Evolutionary conservation across 805 yeast species (phyloP).

Genomic region (Saccharomycodes ludwigii): DNA sequence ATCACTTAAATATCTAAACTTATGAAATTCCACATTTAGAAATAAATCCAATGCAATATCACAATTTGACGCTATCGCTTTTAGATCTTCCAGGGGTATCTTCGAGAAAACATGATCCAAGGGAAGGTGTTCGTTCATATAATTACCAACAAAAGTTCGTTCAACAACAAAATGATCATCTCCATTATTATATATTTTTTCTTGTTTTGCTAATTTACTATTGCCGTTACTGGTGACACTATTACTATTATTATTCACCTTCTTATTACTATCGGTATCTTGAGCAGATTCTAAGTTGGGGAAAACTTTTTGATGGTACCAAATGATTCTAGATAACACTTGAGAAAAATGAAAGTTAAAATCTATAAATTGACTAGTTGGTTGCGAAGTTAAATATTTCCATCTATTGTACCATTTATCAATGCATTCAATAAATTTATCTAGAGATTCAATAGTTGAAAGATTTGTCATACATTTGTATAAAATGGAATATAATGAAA

Average conservation of each 20-base stretch:
- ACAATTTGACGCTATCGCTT: constrained; percentile 10
- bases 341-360: constrained; percentile 54
- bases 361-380: constrained; percentile 63
- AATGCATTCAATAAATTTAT: constrained; percentile 36
- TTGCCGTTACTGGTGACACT: constrained; percentile 5
- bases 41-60: constrained; percentile 10
- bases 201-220: constrained; percentile 1
- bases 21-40: constrained; percentile 10
- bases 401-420: constrained; percentile 54
- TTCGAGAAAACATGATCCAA: constrained; percentile 8
- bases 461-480: not conserved
- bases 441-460: not conserved
- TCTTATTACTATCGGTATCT: constrained; percentile 6
- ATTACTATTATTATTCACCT: no score
- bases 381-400: constrained; percentile 57
- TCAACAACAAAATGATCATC: constrained; percentile 1
- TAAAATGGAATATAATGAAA: constrained; percentile 36
- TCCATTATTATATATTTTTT: not conserved
- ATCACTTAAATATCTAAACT: constrained; percentile 14
- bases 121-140: constrained; percentile 9
- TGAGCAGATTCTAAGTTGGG: constrained; percentile 1
- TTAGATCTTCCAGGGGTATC: constrained; percentile 9
- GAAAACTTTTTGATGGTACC: constrained; percentile 10
- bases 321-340: constrained; percentile 32
- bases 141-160: constrained; percentile 7